Evolutionary conservation across 441 rosid genomes (phyloP).

Genomic region (Erodium texanum): DNA sequence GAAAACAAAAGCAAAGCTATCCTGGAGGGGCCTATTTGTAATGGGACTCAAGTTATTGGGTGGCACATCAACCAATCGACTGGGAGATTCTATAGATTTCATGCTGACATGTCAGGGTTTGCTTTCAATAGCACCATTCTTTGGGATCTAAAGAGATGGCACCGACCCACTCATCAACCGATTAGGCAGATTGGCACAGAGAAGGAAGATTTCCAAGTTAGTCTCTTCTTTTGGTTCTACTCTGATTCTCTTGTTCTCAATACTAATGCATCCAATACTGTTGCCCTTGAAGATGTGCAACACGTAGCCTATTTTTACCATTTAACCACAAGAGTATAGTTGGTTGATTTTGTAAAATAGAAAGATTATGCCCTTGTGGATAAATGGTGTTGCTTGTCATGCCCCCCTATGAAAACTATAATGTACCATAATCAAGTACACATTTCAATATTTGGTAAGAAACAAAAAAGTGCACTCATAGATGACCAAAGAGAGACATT

Average conservation of each 20-base stretch:
- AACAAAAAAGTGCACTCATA: neutral
- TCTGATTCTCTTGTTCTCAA: slow-evolving; percentile 3
- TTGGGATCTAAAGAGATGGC: slow-evolving; percentile 64
- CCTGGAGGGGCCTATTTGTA: slow-evolving; percentile 50
- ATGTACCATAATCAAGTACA: neutral
- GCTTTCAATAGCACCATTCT: slow-evolving; percentile 60
- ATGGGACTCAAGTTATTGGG: slow-evolving; percentile 45
- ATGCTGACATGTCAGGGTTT: slow-evolving; percentile 48
- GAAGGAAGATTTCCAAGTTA: slow-evolving; percentile 38
- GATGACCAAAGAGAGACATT: too few species aligned
- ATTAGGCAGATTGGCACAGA: slow-evolving; percentile 40
- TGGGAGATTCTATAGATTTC: slow-evolving; percentile 38
- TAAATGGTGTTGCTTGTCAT: neutral
- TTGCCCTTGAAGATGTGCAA: neutral
- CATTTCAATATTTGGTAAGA: neutral
- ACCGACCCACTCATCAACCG: slow-evolving; percentile 40
- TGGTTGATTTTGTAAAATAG: neutral
- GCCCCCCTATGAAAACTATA: neutral
- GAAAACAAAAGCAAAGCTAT: slow-evolving; percentile 23
- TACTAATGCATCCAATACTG: neutral
- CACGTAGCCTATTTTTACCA: neutral
- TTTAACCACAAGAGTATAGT: neutral
- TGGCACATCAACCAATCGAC: slow-evolving; percentile 39
- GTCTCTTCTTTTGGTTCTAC: slow-evolving; percentile 12
- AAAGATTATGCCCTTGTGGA: neutral